These are phyloP conservation scores for Adansonia madagascariensis DNA, from an alignment of 441 rosid species.

Conservation along the genomic window DNA sequence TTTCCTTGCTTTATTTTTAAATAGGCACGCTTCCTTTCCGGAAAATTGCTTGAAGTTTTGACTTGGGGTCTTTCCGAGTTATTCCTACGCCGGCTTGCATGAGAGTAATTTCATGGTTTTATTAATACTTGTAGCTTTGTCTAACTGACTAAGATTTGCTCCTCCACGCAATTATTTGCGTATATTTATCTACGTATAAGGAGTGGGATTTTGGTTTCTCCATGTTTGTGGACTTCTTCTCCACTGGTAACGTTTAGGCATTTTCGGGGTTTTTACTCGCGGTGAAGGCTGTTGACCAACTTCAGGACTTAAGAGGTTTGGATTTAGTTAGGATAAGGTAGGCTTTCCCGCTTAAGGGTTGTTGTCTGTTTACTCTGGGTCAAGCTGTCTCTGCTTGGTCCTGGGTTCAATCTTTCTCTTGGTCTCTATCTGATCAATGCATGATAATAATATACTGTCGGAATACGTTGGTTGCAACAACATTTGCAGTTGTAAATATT, in stretches of 20 bases:
- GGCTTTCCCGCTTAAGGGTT: neutral
- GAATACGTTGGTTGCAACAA: neutral
- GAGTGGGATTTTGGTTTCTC: slow-evolving; percentile 8
- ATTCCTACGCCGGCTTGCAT: neutral
- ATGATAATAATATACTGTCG: neutral
- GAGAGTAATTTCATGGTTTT: slow-evolving; percentile 11
- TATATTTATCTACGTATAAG: neutral
- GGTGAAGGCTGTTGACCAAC: slow-evolving; percentile 1
- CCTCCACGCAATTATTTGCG: neutral
- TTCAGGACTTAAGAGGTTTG: neutral
- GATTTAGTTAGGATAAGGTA: neutral
- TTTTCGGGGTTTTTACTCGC: neutral
- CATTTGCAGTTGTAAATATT: neutral
- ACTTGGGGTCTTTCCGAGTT: neutral
- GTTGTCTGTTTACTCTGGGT: neutral
- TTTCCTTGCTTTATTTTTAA: slow-evolving; percentile 4
- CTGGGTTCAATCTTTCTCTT: neutral
- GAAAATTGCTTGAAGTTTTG: neutral
- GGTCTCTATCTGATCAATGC: neutral
- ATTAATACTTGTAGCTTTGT: neutral
- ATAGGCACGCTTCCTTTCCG: neutral
- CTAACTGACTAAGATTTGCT: neutral
- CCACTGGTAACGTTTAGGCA: neutral
- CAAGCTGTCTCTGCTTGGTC: neutral
- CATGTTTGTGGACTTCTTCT: slow-evolving; percentile 9